Evolutionary conservation across 1,139 yeast species (phyloP), one percentile per base, ranked within the genome.

Genomic region (Geotrichum reessii): DNA sequence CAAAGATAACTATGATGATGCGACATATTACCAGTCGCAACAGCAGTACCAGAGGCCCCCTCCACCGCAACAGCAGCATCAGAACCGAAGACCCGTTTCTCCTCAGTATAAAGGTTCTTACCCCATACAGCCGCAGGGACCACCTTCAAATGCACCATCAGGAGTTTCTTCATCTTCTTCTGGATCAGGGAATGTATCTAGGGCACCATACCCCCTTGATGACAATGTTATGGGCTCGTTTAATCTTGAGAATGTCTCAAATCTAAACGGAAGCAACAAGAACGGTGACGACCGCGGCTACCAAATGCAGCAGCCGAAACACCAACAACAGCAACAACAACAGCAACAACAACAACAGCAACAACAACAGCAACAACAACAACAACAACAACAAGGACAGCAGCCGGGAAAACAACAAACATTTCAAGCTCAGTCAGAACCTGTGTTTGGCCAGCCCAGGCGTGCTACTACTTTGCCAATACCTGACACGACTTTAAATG

Each of bases 171-270:
- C 52, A 25, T 24, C 57, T 5, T 37, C 44, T 2, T 3, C 21
- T n/a, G 44, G 44, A n/a, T 5, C 44, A 12, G 54, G 50, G 22
- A 24, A 53, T 37, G 19, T 47, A 37, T 47, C 62, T 17, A 51
- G 28, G 31, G 55, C 47, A 12, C 62, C 64, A 5, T 60, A 60
- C 48, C 64, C 64, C 17, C 52, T 57, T 19, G 62, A 56, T 14
- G 57, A 61, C 37, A 47, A 60, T 47, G 52, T 54, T 11, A 58
- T 57, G 59, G 55, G 59, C 25, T 47, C 54, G 11, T 24, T 57
- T 19, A 48, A 57, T 49, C 24, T 50, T 53, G 48, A 52, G 19
- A 24, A 40, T 17, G 58, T 48, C 49, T 25, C 50, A 21, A 64
- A 53, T 66, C 65, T 40, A 8, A 49, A 17, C 52, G 19, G 17